Evolutionary conservation across 257 asterid genomes (phyloP).

Genomic region (Lithospermum erythrorhizon): DNA sequence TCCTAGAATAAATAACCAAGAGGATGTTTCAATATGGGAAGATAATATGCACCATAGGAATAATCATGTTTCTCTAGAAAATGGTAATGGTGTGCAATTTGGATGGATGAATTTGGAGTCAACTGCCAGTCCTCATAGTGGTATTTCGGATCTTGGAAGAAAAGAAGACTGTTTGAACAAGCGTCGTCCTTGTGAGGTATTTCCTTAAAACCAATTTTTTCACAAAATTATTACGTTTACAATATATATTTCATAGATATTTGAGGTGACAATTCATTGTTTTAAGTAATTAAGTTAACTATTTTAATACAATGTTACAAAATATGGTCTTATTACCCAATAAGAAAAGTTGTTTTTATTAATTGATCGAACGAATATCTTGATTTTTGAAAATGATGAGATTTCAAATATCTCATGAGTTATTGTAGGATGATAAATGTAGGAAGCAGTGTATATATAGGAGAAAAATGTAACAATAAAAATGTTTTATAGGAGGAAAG

Average conservation of each 20-base stretch:
- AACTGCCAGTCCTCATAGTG: conserved; percentile 9
- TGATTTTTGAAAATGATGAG: too few relatives aligned
- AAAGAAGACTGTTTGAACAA: conserved; percentile 33
- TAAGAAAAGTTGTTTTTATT: too few relatives aligned
- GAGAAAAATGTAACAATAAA: too few relatives aligned
- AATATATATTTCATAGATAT: neutral
- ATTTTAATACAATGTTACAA: neutral
- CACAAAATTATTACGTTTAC: too few relatives aligned
- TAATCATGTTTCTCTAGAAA: conserved; percentile 8
- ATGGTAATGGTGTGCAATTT: conserved; percentile 14
- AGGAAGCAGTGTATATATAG: too few relatives aligned
- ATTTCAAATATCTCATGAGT: too few relatives aligned
- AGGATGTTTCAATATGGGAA: conserved; percentile 48
- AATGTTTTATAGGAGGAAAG: conserved; percentile 38
- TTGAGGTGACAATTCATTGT: neutral
- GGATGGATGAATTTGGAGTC: conserved; percentile 43
- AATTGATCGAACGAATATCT: too few relatives aligned
- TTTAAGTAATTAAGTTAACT: neutral
- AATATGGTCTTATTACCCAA: too few relatives aligned
- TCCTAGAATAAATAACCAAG: conserved; percentile 27
- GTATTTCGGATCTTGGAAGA: conserved; percentile 21
- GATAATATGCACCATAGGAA: conserved; percentile 24
- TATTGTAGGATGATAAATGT: too few relatives aligned
- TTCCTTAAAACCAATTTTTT: conserved; percentile 1
- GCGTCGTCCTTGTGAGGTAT: conserved; percentile 59